Conservation (phyloP, 345 rosid species). For the Salix koriyanagi region DNA sequence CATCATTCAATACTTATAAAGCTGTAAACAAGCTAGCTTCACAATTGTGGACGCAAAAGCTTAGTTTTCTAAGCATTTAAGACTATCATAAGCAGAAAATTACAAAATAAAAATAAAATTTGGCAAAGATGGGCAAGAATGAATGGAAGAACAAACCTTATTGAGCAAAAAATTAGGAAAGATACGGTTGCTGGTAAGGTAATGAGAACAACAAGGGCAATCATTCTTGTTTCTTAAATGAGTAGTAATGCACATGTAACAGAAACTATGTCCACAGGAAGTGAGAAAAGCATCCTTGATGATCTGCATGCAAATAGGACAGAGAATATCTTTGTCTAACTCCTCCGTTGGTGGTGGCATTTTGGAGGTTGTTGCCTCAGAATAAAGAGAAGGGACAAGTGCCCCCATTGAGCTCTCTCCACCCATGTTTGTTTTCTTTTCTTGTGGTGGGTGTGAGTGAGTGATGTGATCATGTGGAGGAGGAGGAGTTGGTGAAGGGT, state of each 20-base stretch:
- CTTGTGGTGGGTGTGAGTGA: neutral
- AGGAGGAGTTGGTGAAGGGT: neutral
- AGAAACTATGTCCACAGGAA: constrained; percentile 23
- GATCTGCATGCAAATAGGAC: constrained; percentile 22
- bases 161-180: constrained; percentile 19
- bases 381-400: constrained; percentile 25
- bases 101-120: no score
- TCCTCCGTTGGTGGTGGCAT: constrained; percentile 6
- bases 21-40: neutral
- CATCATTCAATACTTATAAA: constrained; percentile 13
- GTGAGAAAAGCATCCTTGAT: constrained; percentile 14
- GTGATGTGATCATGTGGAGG: neutral
- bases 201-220: constrained; percentile 21
- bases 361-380: constrained; percentile 13
- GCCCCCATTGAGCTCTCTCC: constrained; percentile 28
- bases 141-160: constrained; percentile 5
- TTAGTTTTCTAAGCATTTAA: neutral
- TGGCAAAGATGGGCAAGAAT: neutral
- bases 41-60: neutral
- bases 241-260: constrained; percentile 14
- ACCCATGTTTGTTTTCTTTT: neutral
- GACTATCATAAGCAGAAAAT: neutral
- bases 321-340: constrained; percentile 15
- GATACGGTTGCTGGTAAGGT: constrained; percentile 11
- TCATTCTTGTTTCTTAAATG: constrained; percentile 18